Evolutionary conservation across 345 rosid genomes (phyloP), one percentile per base, ranked within the genome.

Genomic region (Microthlaspi erraticum): DNA sequence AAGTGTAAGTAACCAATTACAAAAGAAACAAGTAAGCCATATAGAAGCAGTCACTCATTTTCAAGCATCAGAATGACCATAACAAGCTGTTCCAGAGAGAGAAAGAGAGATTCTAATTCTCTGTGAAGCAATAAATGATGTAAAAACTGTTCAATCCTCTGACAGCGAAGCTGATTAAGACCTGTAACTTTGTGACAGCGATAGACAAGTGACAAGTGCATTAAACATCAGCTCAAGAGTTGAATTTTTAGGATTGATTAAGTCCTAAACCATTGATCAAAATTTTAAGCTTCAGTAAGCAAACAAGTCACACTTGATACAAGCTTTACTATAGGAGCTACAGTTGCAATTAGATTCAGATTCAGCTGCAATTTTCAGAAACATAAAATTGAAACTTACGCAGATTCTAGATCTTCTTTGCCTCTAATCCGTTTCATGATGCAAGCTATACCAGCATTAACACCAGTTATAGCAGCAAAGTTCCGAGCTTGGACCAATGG

Each of bases 401-500:
- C 92, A 56, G 97, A 86, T 62, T 91, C 90, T 10, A 93, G 85
- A 83, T 93, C 98, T 73, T 91, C 96, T 55, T 91, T 93, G 74
- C 98, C 98, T 86, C 97, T 81, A 77, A 93, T 66, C 72, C 98
- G 85, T 75, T 80, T 90, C 97, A 93, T 86, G 13, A 90, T 80
- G 59, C 85, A 84, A 36, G 97, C 78, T 17, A 93, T 85, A 38
- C 98, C 98, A 2, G 98, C 92, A 84, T 90, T 93, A 16, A 87
- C 94, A 74, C 98, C 92, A 1, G 98, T 88, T 79, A 93, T 87
- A 6, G 90, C 89, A 7, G 98, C 98, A 61, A 93, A 90, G 64
- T 93, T 93, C 44, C 98, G 93, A 77, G 98, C 98, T 88, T 93
- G 98, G 18, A 85, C 74, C 79, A 87, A 81, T 2, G 97, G 98